Base-by-base conservation (phyloP, 2,329 filamentous ascomycete genomes). In the Thermochaetoides dissita region DNA sequence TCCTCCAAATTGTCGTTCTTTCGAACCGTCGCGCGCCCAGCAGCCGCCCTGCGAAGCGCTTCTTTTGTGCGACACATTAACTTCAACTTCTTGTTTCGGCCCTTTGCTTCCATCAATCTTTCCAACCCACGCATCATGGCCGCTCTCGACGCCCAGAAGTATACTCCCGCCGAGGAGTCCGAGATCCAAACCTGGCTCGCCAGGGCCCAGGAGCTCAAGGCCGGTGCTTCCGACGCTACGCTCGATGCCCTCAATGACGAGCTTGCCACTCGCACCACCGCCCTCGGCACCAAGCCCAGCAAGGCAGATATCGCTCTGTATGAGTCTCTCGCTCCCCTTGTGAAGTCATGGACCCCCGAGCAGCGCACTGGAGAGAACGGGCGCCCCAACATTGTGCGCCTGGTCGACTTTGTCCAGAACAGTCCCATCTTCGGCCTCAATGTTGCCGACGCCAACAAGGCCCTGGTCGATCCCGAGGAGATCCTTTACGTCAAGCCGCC, bases 381-480 rank as follows among this genome's bases (percentile, higher is more conserved):
- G 47, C 81, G 82, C 62, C 88, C 93, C 49, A 80, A 96, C 65
- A 83, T 96, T 51, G 84, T 95, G 44, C 84, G 89, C 51, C 83
- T 85, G 60, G 64, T 95, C 57, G 89, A 95, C 66, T 94, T 95
- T 59, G 84, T 96, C 50, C 89, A 96, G 70, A 94, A 94, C 67
- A 81, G 84, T 37, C 69, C 79, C 37, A 72, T 93, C 48, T 81
- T 80, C 49, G 79, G 72, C 11, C 69, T 94, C 46, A 72, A 74
- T 47, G 66, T 94, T 50, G 68, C 72, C 47, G 76, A 81, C 10
- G 70, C 65, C 41, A 78, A 91, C 57, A 94, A 91, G 71, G 66
- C 95, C 55, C 66, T 67, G 51, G 74, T 96, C 52, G 79, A 95
- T 60, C 67, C 76, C 39, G 79, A 87, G 55, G 81, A 88, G 53